These are phyloP conservation scores for Filobasidium floriforme DNA, from an alignment of 768 basidiomycete genomes.

Conservation along the genomic window DNA sequence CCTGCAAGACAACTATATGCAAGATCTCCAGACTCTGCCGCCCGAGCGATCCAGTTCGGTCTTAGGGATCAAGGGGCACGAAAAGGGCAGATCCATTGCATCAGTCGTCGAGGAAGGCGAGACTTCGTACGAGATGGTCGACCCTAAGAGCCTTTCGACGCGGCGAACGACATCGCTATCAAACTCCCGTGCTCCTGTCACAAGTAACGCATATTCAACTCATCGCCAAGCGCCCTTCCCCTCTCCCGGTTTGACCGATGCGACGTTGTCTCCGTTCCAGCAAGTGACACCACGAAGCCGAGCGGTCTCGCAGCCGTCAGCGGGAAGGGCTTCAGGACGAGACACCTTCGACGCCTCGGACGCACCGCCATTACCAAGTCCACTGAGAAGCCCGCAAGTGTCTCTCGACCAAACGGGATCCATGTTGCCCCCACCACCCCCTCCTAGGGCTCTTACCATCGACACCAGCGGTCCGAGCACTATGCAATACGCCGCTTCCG, in stretches of 20 bases:
- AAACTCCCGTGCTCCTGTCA: neutral
- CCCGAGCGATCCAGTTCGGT: neutral
- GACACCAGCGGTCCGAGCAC: neutral
- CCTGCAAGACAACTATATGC: neutral
- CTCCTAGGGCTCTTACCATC: neutral
- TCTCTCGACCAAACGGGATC: neutral
- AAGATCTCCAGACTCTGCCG: too few species aligned
- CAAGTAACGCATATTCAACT: neutral
- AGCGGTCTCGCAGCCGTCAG: conserved; percentile 8
- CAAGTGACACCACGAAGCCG: neutral
- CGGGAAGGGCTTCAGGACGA: neutral
- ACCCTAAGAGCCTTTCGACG: neutral
- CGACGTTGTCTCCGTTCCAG: neutral
- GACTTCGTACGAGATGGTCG: conserved; percentile 14
- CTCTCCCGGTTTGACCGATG: neutral
- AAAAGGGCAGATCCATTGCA: conserved; percentile 1
- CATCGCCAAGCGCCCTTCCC: conserved; percentile 1
- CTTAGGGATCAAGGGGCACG: neutral
- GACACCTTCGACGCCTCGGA: neutral
- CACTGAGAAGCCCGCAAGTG: neutral
- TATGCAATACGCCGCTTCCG: neutral
- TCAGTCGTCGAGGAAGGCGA: neutral
- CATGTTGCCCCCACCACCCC: neutral
- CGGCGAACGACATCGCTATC: neutral
- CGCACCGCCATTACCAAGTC: neutral